Conservation (phyloP, 805 yeast genomes). For the Candida parachauliodes region DNA sequence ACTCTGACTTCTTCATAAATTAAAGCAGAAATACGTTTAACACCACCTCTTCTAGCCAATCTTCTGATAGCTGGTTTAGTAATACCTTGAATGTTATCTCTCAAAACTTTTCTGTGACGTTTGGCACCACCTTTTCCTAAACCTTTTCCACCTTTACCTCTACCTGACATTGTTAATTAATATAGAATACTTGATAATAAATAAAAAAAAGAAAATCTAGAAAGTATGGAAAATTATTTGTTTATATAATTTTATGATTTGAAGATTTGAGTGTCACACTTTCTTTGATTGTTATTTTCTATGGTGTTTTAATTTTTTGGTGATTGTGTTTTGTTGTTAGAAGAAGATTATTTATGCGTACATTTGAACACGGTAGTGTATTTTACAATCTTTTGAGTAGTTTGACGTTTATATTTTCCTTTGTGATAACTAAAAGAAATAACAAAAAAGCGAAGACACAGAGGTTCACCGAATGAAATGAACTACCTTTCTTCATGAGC, state of each 20-base stretch:
- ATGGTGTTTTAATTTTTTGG: neutral
- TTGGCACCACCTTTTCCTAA: constrained; percentile 99
- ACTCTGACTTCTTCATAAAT: constrained; percentile 99
- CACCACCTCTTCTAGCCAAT: constrained; percentile 99
- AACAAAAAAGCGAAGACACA: too few relatives aligned
- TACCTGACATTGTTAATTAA: constrained; percentile 73
- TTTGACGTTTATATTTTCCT: too few relatives aligned
- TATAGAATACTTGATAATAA: constrained; percentile 1
- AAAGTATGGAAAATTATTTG: neutral
- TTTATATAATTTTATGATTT: constrained; percentile 2
- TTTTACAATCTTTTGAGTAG: too few relatives aligned
- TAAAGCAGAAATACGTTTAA: constrained; percentile 98
- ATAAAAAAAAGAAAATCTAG: constrained; percentile 3
- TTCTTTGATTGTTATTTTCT: neutral
- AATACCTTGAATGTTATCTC: constrained; percentile 99
- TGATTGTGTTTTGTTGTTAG: too few relatives aligned
- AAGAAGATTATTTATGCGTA: too few relatives aligned
- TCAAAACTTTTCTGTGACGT: constrained; percentile 99
- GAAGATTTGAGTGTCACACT: neutral
- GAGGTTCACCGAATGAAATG: too few relatives aligned
- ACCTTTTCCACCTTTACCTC: constrained; percentile 99
- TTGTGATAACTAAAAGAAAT: too few relatives aligned
- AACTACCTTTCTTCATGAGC: too few relatives aligned
- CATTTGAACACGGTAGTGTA: neutral
- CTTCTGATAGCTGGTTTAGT: constrained; percentile 99